Conservation (phyloP, 306 rosid genomes). For the Pachyrhizus erosus region DNA sequence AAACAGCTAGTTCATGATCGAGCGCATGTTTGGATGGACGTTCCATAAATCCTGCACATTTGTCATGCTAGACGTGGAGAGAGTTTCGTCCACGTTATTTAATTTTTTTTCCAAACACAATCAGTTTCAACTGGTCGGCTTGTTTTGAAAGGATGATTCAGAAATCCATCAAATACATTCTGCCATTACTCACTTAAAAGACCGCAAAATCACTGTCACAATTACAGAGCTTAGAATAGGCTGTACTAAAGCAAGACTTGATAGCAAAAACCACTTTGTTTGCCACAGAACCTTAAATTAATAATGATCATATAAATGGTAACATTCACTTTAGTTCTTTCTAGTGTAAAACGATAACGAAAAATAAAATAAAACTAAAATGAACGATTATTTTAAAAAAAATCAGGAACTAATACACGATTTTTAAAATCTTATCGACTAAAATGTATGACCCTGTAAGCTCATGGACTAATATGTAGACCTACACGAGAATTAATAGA, state of each 20-base stretch:
- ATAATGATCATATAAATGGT: conserved; percentile 33
- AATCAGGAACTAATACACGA: background rate
- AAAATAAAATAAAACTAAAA: background rate
- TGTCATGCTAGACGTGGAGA: too few species aligned
- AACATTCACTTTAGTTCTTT: background rate
- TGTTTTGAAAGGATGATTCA: too few species aligned
- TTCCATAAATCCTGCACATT: too few species aligned
- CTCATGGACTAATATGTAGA: background rate
- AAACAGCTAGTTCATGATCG: background rate
- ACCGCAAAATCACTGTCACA: background rate
- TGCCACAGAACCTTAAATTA: background rate
- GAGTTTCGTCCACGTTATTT: too few species aligned
- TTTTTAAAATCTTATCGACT: background rate
- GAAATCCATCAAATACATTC: background rate
- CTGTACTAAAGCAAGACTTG: background rate
- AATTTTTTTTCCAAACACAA: too few species aligned
- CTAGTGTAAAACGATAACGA: background rate
- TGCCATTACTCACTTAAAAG: background rate
- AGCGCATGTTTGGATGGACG: too few species aligned
- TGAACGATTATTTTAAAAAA: background rate
- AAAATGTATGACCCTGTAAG: background rate
- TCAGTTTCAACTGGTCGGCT: too few species aligned
- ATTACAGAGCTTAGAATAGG: background rate
- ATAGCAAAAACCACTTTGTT: background rate
- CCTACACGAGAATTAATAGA: background rate